phyloP scores from a whole-genome alignment of 2,329 filamentous ascomycete genomes.

The Emmonsia crescens region DNA sequence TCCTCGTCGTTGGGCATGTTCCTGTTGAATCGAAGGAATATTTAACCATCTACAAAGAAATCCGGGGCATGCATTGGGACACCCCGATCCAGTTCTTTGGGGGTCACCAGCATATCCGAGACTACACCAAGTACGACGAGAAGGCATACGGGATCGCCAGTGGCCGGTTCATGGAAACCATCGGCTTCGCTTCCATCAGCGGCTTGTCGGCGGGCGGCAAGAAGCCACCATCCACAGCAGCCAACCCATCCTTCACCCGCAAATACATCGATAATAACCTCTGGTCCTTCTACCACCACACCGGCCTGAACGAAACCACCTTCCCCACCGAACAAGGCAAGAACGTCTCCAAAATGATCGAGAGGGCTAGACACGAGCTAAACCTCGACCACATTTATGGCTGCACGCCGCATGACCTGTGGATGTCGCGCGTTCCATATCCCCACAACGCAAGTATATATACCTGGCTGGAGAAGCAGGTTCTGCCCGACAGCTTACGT shows the following conservation, averaged over 20 bases:
- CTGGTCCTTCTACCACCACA: slow-evolving; percentile 72
- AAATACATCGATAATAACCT: slow-evolving; percentile 93
- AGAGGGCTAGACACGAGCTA: slow-evolving; percentile 56
- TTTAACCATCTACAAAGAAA: slow-evolving; percentile 63
- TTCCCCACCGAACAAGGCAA: slow-evolving; percentile 68
- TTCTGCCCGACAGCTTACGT: slow-evolving; percentile 58
- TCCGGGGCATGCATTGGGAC: slow-evolving; percentile 65
- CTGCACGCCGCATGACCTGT: slow-evolving; percentile 71
- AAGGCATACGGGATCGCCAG: slow-evolving; percentile 71
- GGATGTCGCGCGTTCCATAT: slow-evolving; percentile 71
- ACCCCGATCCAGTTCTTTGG: slow-evolving; percentile 86
- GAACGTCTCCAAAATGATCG: slow-evolving; percentile 60
- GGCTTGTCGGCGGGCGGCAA: slow-evolving; percentile 41
- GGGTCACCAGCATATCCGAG: slow-evolving; percentile 80
- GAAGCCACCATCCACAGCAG: slow-evolving; percentile 19
- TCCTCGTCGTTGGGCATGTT: slow-evolving; percentile 77
- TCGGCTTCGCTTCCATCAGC: slow-evolving; percentile 82
- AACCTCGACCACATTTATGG: slow-evolving; percentile 64
- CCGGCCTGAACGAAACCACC: slow-evolving; percentile 55
- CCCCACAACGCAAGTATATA: slow-evolving; percentile 66
- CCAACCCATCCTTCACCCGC: slow-evolving; percentile 53
- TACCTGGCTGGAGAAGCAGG: slow-evolving; percentile 63
- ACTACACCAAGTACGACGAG: slow-evolving; percentile 68
- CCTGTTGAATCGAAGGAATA: slow-evolving; percentile 73
- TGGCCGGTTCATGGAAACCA: slow-evolving; percentile 87